Evolutionary conservation across 2,329 filamentous ascomycete genomes (phyloP), one percentile per base, ranked within the genome.

Genomic region (Ophiocordyceps camponoti-leonardi): DNA sequence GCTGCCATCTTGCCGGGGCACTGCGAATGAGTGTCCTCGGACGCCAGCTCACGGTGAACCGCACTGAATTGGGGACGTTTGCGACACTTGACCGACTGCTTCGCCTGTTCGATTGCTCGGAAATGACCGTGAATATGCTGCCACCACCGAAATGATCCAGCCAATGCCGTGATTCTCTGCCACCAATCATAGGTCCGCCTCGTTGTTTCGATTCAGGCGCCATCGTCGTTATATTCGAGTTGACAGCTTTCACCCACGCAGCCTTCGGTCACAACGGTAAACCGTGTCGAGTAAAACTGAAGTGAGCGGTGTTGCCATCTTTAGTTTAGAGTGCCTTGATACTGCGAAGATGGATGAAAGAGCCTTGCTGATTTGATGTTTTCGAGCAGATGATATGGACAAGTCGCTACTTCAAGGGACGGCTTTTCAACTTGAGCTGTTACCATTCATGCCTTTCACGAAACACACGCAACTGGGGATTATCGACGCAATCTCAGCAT

Each of bases 61-160:
- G 41, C 42, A 46, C 41, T 47, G 46, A 42, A 47, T 46, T 41
- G 43, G 44, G 47, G 48, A 45, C 50, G 35, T 44, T 41, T 49
- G 18, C 35, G 51, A 46, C 49, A 22, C 48, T 45, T 50, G 50
- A 49, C 45, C 58, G 53, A 55, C 55, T 56, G 56, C 57, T 54
- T 51, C 35, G 35, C 35, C n/a, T 50, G 35, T 42, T 51, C 47
- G 49, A 50, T 59, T 52, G 55, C 48, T 50, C 54, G 57, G 50
- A 59, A 48, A 51, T 53, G 49, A 53, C 50, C 54, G 57, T 62
- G 60, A 62, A 55, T 54, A 51, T 57, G 51, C 53, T 55, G 53
- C 54, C 49, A 46, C 48, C 50, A 52, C 50, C 53, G 53, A 59
- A 51, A 48, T 51, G 49, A 49, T 39, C 50, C 53, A 50, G 31